A percentile compares a stretch with the other conserved stretches of the same genome.
Conservation (phyloP, 2,329 filamentous ascomycete species). For the Clonostachys chloroleuca region DNA sequence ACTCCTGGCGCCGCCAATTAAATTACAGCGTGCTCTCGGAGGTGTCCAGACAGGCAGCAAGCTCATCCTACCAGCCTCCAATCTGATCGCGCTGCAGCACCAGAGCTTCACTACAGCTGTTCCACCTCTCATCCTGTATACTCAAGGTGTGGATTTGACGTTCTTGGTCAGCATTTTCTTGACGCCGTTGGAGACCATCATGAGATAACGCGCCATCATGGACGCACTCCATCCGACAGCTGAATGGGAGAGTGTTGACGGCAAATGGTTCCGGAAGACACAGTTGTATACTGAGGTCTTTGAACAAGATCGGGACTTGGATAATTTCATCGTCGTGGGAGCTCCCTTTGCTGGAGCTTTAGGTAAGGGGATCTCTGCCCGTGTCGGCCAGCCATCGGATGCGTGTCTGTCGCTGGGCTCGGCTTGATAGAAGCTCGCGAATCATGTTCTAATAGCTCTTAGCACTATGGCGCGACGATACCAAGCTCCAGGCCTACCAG, state of each 20-base stretch:
- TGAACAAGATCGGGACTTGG: conserved; percentile 87
- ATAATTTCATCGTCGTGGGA: conserved; percentile 88
- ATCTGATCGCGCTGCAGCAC: no score
- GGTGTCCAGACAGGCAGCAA: no score
- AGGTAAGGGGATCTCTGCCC: conserved; percentile 50
- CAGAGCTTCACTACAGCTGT: no score
- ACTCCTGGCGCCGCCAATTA: background rate
- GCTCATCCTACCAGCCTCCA: no score
- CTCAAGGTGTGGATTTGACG: no score
- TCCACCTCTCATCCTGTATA: no score
- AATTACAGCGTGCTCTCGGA: no score
- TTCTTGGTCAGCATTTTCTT: no score
- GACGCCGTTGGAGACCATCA: no score
- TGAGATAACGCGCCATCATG: conserved; percentile 28
- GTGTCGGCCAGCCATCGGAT: background rate
- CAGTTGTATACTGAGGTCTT: conserved; percentile 92
- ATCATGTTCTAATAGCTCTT: conserved; percentile 2
- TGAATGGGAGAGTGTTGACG: conserved; percentile 91
- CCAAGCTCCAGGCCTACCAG: conserved; percentile 75
- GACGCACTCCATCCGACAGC: conserved; percentile 65
- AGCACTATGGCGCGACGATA: conserved; percentile 88
- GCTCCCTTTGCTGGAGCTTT: conserved; percentile 92
- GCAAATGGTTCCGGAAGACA: conserved; percentile 92
- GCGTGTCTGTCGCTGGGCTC: background rate
- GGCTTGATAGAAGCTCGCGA: background rate